Evolutionary conservation across 768 basidiomycete species (phyloP).

Genomic region (Amanita brunnescens): DNA sequence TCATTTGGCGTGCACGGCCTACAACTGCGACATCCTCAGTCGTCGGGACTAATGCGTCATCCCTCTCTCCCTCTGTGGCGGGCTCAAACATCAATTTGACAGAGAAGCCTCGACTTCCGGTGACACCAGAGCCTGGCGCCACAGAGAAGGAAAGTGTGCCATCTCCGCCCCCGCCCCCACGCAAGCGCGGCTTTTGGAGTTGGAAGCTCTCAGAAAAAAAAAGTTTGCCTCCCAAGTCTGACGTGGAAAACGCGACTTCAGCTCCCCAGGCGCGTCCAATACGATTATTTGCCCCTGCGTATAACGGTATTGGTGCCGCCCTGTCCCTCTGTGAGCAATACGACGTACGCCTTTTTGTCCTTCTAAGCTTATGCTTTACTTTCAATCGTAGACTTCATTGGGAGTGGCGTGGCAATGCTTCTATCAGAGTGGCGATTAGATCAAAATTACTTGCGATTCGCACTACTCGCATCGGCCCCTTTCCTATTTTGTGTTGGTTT

Average conservation of each 20-base stretch:
- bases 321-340: conserved; percentile 50
- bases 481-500: conserved; percentile 71
- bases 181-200: conserved; percentile 23
- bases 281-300: conserved; percentile 63
- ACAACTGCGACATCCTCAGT: conserved; percentile 28
- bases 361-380: conserved; percentile 1
- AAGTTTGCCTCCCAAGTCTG: conserved; percentile 20
- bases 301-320: conserved; percentile 61
- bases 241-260: conserved; percentile 42
- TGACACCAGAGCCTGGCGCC: conserved; percentile 19
- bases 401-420: conserved; percentile 47
- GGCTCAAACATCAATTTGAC: conserved; percentile 48
- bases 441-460: conserved; percentile 51
- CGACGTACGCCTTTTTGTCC: neutral
- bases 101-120: conserved; percentile 38
- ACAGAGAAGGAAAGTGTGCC: conserved; percentile 16
- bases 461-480: conserved; percentile 54
- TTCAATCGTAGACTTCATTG: conserved; percentile 51
- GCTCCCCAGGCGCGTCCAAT: conserved; percentile 34
- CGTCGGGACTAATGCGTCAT: conserved; percentile 19
- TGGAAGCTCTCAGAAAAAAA: conserved; percentile 37
- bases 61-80: conserved; percentile 32
- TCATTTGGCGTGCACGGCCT: conserved; percentile 42
- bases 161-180: conserved; percentile 9
- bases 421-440: conserved; percentile 66